Base-by-base conservation (phyloP, 1,284 basidiomycete species). In the Boletus sp. region DNA sequence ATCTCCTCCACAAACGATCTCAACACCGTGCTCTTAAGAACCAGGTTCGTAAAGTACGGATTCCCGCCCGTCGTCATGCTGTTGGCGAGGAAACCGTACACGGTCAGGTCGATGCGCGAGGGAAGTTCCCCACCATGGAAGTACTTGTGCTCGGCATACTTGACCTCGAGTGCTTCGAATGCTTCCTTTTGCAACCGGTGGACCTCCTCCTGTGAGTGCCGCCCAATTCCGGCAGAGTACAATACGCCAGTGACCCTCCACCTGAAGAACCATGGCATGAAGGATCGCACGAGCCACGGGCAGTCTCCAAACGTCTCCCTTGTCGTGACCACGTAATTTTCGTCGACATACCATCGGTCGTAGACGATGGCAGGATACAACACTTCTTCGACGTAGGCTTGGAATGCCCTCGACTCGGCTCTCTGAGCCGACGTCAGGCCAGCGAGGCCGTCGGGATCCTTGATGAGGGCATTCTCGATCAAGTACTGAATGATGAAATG, bases 401-500 rank as follows among this genome's bases (percentile, higher is more conserved):
- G 67, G 44, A 63, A 68, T 9, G 68, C 65, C 44, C 65, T 54
- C 16, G 68, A 68, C 37, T 67, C 67, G 30, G 56, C 65, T 41
- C 19, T 61, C 43, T 69, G 66, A 12, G 23, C 50, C 2, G 54
- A 19, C 3, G 68, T 64, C 52, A 67, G 36, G 8, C 48, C 53
- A 0, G 65, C 65, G 16, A 56, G 36, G 12, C 56, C 47, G 37
- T 69, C 63, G 3, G 64, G 64, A 42, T 69, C 66, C 16, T 52
- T 49, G 43, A 58, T 16, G 13, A 67, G 44, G 13, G 42, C 48
- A 1, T 54, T 53, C 13, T 64, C 56, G 12, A 68, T 54, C 19
- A 69, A 50, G 25, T 69, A 57, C 26, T 53, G 53, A 22, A 69
- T 58, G 45, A 69, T 68, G 53, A 69, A 67, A 38, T 67, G 65